A percentile compares a stretch with the other conserved stretches of the same genome.
Conservation (phyloP, 2,329 filamentous ascomycete species). For the Laburnicola sp. region DNA sequence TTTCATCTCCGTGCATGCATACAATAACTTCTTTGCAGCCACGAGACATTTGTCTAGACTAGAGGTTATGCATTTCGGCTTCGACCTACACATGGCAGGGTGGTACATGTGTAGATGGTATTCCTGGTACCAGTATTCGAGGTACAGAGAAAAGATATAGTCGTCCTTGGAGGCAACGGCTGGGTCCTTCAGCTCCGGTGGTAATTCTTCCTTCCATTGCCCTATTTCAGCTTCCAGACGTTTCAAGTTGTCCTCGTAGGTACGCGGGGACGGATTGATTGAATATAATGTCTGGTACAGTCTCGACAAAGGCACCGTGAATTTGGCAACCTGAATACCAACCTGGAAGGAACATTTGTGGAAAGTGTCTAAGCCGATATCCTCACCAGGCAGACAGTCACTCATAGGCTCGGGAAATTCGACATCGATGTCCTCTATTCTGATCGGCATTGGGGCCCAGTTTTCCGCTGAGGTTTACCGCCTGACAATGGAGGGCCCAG, state of each 20-base stretch:
- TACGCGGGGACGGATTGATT: conserved; percentile 63
- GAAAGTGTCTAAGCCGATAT: conserved; percentile 45
- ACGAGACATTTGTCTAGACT: conserved; percentile 64
- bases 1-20: conserved; percentile 61
- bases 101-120: conserved; percentile 57
- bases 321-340: conserved; percentile 66
- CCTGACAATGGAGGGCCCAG: conserved; percentile 70
- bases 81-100: conserved; percentile 54
- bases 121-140: conserved; percentile 55
- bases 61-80: conserved; percentile 61
- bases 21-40: conserved; percentile 66
- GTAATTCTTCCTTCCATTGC: conserved; percentile 66
- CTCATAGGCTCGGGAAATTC: conserved; percentile 72
- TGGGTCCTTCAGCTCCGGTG: conserved; percentile 60
- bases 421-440: conserved; percentile 74
- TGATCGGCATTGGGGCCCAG: conserved; percentile 77
- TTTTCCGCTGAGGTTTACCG: conserved; percentile 71
- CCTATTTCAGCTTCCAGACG: conserved; percentile 67
- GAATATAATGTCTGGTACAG: conserved; percentile 78
- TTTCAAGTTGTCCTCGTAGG: conserved; percentile 66
- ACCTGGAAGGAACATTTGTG: conserved; percentile 68
- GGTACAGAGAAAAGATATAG: conserved; percentile 53
- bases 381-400: conserved; percentile 69
- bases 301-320: conserved; percentile 69
- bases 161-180: conserved; percentile 51